phyloP scores from a whole-genome alignment of 2,329 filamentous ascomycete genomes.

The Neoascochyta sp. region DNA sequence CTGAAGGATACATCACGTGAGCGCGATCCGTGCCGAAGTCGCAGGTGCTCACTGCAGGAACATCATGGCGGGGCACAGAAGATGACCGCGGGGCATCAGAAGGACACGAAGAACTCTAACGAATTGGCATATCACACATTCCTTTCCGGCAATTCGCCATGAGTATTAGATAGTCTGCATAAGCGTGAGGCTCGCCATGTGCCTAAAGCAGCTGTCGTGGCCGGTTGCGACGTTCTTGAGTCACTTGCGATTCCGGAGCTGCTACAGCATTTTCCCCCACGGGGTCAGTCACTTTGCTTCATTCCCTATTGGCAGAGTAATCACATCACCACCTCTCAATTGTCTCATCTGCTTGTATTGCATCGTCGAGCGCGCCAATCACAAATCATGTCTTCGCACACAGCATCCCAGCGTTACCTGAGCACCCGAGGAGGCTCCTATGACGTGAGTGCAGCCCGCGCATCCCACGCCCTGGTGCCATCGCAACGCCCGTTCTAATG shows the following conservation, averaged over 20 bases:
- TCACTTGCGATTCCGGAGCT: constrained; percentile 29
- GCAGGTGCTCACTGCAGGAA: constrained; percentile 14
- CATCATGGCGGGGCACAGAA: constrained; percentile 6
- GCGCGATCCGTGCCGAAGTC: constrained; percentile 8
- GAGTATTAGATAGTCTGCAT: too few relatives aligned
- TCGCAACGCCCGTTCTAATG: constrained; percentile 17
- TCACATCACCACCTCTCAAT: constrained; percentile 4
- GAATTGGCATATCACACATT: too few relatives aligned
- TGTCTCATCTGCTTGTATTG: constrained; percentile 4
- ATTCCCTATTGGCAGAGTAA: constrained; percentile 7
- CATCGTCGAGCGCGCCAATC: constrained; percentile 1
- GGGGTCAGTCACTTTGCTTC: constrained; percentile 14
- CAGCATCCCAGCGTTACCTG: constrained; percentile 58
- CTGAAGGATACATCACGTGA: too few relatives aligned
- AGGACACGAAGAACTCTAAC: too few relatives aligned
- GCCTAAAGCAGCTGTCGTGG: too few relatives aligned
- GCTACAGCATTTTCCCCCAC: constrained; percentile 24
- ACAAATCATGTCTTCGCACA: constrained; percentile 44
- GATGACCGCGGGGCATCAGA: constrained; percentile 10
- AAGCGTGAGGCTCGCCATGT: too few relatives aligned
- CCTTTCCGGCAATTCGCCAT: too few relatives aligned
- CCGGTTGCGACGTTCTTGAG: constrained; percentile 19
- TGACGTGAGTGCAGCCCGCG: constrained; percentile 46
- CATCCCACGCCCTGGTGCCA: too few relatives aligned
- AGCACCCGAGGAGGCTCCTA: constrained; percentile 62